These are phyloP conservation scores for Betula pendula DNA, from an alignment of 306 rosid species.

Conservation along the genomic window DNA sequence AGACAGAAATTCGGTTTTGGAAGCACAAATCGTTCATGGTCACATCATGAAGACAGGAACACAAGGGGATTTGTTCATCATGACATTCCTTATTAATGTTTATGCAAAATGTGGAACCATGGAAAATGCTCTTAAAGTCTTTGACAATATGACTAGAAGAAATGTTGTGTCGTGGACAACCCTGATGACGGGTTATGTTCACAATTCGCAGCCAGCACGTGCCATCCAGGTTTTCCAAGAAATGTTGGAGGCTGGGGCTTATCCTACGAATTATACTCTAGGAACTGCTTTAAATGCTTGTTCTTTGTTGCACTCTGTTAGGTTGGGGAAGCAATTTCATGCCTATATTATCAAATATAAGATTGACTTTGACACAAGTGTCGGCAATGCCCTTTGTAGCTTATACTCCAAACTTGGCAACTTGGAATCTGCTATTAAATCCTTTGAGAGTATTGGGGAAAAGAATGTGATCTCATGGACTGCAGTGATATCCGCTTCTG, in stretches of 20 bases:
- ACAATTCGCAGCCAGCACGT: conserved; percentile 50
- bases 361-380: conserved; percentile 65
- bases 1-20: conserved; percentile 38
- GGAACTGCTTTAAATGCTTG: conserved; percentile 69
- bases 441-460: conserved; percentile 55
- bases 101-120: conserved; percentile 72
- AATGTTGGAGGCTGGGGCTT: conserved; percentile 68
- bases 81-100: conserved; percentile 54
- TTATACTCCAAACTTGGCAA: conserved; percentile 69
- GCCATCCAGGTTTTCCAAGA: conserved; percentile 57
- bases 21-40: conserved; percentile 56
- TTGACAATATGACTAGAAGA: conserved; percentile 57
- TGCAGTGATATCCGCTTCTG: conserved; percentile 66
- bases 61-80: conserved; percentile 52
- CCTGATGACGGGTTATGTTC: conserved; percentile 66
- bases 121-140: conserved; percentile 56
- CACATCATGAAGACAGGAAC: conserved; percentile 68
- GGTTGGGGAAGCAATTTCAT: conserved; percentile 75
- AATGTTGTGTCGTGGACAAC: conserved; percentile 68
- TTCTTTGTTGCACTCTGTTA: conserved; percentile 43
- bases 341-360: conserved; percentile 63
- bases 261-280: conserved; percentile 69
- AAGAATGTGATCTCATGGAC: conserved; percentile 91
- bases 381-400: conserved; percentile 80
- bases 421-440: conserved; percentile 53